Conservation (phyloP, 306 rosid genomes). For the Medicago ruthenica region DNA sequence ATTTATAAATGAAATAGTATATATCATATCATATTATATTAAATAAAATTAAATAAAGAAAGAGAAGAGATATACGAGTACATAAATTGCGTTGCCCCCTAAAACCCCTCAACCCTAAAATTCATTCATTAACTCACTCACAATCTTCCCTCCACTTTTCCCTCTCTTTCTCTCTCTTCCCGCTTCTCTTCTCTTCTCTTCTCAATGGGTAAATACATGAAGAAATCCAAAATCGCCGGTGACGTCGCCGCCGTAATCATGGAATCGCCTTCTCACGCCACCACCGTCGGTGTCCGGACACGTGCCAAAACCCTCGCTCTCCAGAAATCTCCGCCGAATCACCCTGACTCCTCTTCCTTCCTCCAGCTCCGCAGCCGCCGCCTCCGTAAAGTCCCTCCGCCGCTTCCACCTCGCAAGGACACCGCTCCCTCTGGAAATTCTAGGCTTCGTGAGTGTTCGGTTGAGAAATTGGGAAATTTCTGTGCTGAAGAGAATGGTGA, state of each 20-base stretch:
- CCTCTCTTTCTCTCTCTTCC: neutral
- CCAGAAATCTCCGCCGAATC: constrained; percentile 37
- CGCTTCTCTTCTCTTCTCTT: too few species aligned
- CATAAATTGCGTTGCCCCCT: neutral
- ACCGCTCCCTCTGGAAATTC: constrained; percentile 29
- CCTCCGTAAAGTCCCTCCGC: constrained; percentile 57
- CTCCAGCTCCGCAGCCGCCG: constrained; percentile 92
- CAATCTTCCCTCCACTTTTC: constrained; percentile 26
- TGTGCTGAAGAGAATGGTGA: constrained; percentile 18
- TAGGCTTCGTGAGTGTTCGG: constrained; percentile 35
- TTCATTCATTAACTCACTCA: neutral
- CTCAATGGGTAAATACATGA: constrained; percentile 81
- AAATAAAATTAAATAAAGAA: neutral
- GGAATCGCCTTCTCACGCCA: constrained; percentile 60
- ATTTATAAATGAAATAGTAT: too few species aligned
- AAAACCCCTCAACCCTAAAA: constrained; percentile 36
- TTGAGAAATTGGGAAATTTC: constrained; percentile 15
- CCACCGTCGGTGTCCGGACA: constrained; percentile 73
- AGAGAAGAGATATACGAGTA: neutral
- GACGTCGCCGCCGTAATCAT: constrained; percentile 56
- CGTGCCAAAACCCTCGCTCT: constrained; percentile 78
- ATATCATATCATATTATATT: too few species aligned
- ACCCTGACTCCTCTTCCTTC: constrained; percentile 53
- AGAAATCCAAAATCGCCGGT: constrained; percentile 66
- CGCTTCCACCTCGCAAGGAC: constrained; percentile 6